Conservation (phyloP, 371 early-diverging fungal species). For the Mortierella sp. region DNA sequence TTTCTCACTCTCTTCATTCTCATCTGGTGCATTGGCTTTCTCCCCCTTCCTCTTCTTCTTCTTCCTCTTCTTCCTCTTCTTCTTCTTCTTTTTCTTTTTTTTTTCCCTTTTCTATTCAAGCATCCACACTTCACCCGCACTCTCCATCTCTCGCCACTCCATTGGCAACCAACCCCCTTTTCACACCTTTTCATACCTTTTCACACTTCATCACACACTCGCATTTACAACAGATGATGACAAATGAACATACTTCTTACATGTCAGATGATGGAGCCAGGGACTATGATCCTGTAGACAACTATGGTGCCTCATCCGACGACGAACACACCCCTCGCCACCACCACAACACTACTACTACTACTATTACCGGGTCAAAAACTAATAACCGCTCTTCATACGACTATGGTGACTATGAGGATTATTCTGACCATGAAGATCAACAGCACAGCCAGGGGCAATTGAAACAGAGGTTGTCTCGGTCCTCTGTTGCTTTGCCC, state of each 20-base stretch:
- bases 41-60: neutral
- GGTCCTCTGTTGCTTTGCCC: slow-evolving; percentile 25
- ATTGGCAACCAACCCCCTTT: neutral
- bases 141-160: neutral
- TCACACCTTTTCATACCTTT: neutral
- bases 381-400: neutral
- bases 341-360: neutral
- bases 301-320: slow-evolving; percentile 32
- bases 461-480: slow-evolving; percentile 21
- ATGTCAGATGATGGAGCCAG: slow-evolving; percentile 31
- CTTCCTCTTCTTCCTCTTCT: neutral
- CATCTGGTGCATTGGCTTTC: neutral
- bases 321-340: slow-evolving; percentile 1
- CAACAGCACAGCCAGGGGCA: slow-evolving; percentile 6
- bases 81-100: neutral
- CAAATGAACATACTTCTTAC: slow-evolving; percentile 23
- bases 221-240: slow-evolving; percentile 27
- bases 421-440: slow-evolving; percentile 30
- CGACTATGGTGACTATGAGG: slow-evolving; percentile 26
- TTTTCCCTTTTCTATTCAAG: neutral
- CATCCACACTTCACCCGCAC: neutral
- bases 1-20: neutral
- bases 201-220: neutral
- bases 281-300: slow-evolving; percentile 34
- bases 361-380: neutral